Conservation (phyloP, 2,329 filamentous ascomycete genomes). For the Hirsutella rhossiliensis region DNA sequence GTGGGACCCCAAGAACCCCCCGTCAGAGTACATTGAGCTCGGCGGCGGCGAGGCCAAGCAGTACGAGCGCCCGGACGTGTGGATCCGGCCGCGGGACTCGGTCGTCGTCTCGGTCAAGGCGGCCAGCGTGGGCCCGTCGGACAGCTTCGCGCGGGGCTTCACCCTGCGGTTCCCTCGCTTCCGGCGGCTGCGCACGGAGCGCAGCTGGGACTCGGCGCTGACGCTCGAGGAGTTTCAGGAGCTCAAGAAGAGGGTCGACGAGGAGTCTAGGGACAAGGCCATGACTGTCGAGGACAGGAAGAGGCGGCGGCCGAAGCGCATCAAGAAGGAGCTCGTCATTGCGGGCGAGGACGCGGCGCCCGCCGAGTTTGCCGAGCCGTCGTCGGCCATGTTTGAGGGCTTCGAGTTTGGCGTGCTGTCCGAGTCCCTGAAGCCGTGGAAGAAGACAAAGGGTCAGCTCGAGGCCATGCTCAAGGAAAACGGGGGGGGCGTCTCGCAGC, state of each 20-base stretch:
- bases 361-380: conserved; percentile 38
- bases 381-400: conserved; percentile 58
- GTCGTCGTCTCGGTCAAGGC: conserved; percentile 84
- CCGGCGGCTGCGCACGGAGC: conserved; percentile 68
- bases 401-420: conserved; percentile 76
- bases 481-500: conserved; percentile 70
- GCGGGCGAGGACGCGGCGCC: conserved; percentile 49
- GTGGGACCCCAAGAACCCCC: conserved; percentile 70
- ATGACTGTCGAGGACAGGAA: conserved; percentile 66
- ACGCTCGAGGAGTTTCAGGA: conserved; percentile 67
- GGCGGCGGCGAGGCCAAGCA: conserved; percentile 61
- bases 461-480: conserved; percentile 74
- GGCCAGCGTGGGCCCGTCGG: conserved; percentile 60
- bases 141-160: conserved; percentile 62
- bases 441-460: conserved; percentile 66
- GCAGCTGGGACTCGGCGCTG: conserved; percentile 69
- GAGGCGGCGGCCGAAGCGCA: conserved; percentile 39
- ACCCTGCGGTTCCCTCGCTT: conserved; percentile 91
- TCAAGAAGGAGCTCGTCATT: conserved; percentile 59
- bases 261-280: conserved; percentile 59
- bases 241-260: conserved; percentile 55
- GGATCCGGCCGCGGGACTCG: conserved; percentile 84
- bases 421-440: conserved; percentile 56
- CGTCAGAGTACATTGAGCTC: conserved; percentile 67
- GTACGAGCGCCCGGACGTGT: conserved; percentile 73